Percentiles rank a stretch among this genome's conserved stretches.
phyloP scores from a whole-genome alignment of 23 red algal genomes.

The Gracilaria domingensis region DNA sequence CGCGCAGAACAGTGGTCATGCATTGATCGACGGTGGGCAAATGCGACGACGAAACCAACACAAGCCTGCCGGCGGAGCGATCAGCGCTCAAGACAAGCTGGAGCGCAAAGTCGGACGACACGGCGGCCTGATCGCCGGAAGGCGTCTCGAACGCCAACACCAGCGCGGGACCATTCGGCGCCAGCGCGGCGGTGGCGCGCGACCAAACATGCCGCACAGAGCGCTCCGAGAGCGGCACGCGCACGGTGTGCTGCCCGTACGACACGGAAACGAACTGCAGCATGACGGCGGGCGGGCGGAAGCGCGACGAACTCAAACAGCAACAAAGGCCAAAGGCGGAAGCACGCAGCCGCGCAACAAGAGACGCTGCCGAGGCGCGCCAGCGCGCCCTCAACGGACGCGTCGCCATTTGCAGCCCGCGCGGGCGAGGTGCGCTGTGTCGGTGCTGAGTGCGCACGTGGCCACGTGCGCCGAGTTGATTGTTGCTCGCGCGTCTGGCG shows the following conservation, averaged over 20 bases:
- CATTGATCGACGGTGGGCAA: constrained; percentile 22
- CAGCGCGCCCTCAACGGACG: neutral
- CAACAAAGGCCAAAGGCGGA: no score
- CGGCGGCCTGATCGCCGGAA: neutral
- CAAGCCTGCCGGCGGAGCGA: neutral
- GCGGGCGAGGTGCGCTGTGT: no score
- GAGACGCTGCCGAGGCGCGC: no score
- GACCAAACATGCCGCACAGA: neutral
- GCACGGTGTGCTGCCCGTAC: neutral
- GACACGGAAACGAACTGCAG: neutral
- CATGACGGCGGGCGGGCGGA: neutral
- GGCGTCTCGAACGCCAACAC: constrained; percentile 40
- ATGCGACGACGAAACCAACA: neutral
- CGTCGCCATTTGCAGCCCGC: neutral
- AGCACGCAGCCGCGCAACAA: no score
- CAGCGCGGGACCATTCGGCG: neutral
- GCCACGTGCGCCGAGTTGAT: no score
- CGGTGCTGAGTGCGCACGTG: no score
- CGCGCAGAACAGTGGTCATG: constrained; percentile 22
- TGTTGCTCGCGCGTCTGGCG: no score
- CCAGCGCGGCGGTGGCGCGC: neutral
- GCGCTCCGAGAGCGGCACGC: neutral
- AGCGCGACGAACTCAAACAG: no score
- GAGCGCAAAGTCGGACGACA: constrained; percentile 22
- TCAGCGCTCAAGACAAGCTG: constrained; percentile 1